A percentile compares a stretch with the other conserved stretches of the same genome.
Conservation (phyloP, 2,329 filamentous ascomycete genomes). For the Nannizziopsis barbatae region DNA sequence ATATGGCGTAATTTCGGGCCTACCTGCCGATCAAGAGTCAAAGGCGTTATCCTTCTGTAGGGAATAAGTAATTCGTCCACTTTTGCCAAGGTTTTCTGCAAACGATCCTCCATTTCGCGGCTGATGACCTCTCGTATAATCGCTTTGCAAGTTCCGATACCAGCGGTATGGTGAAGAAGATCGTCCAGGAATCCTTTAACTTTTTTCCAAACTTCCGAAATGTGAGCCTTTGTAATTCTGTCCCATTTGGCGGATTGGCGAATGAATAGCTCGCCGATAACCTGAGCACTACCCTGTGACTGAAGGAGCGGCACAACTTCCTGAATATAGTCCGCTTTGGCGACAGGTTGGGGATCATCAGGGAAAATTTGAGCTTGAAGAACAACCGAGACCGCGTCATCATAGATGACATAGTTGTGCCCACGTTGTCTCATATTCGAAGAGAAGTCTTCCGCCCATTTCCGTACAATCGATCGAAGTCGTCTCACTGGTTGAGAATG, state of each 20-base stretch:
- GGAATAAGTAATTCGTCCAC: conserved; percentile 18
- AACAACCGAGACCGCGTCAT: conserved; percentile 4
- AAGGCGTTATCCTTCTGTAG: conserved; percentile 16
- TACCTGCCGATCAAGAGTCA: conserved; percentile 15
- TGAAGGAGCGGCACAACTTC: conserved; percentile 13
- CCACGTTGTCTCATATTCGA: conserved; percentile 17
- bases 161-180: conserved; percentile 17
- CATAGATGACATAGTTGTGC: conserved; percentile 18
- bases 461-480: conserved; percentile 18
- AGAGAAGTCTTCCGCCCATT: conserved; percentile 19
- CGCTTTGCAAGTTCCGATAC: conserved; percentile 12
- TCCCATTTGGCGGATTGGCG: conserved; percentile 30
- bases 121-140: conserved; percentile 19
- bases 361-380: conserved; percentile 4
- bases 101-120: conserved; percentile 14
- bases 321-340: conserved; percentile 14
- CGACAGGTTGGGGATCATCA: conserved; percentile 15
- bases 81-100: conserved; percentile 17
- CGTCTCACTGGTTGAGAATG: conserved; percentile 14
- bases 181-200: conserved; percentile 16
- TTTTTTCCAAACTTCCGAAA: conserved; percentile 16
- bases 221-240: conserved; percentile 20
- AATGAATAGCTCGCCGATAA: conserved; percentile 34
- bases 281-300: conserved; percentile 27
- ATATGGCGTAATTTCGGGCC: conserved; percentile 10